Conservation (phyloP, 257 asterid genomes). For the Oldenlandia corymbosa region DNA sequence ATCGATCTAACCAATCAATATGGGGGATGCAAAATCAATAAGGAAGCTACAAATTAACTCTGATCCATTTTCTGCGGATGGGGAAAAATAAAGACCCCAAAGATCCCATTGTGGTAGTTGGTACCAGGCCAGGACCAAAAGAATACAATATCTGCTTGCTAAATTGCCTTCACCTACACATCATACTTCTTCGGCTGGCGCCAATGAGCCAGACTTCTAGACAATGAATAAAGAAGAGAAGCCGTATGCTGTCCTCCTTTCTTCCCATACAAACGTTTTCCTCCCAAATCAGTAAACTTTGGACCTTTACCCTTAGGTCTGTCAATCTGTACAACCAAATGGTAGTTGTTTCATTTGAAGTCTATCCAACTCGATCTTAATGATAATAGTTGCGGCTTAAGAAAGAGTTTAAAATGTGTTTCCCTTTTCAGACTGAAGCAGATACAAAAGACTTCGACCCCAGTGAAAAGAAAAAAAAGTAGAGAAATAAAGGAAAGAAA, state of each 20-base stretch:
- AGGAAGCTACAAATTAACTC: constrained; percentile 15
- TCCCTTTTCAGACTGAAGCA: background rate
- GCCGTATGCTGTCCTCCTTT: constrained; percentile 50
- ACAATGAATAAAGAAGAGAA: constrained; percentile 56
- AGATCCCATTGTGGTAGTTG: constrained; percentile 1
- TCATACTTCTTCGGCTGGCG: constrained; percentile 26
- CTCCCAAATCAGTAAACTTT: constrained; percentile 87
- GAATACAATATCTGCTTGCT: constrained; percentile 7
- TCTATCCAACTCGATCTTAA: no score
- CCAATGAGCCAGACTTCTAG: constrained; percentile 45
- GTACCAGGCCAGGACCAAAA: constrained; percentile 14
- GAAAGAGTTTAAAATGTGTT: background rate
- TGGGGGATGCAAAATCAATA: constrained; percentile 19
- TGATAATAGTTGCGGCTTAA: no score
- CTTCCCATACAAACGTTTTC: constrained; percentile 83
- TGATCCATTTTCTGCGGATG: constrained; percentile 18
- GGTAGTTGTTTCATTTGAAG: no score
- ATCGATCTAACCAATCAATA: constrained; percentile 26
- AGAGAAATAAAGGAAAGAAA: background rate
- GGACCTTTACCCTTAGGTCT: constrained; percentile 88
- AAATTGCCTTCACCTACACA: constrained; percentile 10
- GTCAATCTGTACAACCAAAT: constrained; percentile 58
- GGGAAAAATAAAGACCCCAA: constrained; percentile 2
- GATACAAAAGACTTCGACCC: background rate
- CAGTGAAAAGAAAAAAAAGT: background rate